These are phyloP conservation scores for Trichocladium uniseriatum DNA, from an alignment of 495 filamentous ascomycete genomes.

Conservation along the genomic window DNA sequence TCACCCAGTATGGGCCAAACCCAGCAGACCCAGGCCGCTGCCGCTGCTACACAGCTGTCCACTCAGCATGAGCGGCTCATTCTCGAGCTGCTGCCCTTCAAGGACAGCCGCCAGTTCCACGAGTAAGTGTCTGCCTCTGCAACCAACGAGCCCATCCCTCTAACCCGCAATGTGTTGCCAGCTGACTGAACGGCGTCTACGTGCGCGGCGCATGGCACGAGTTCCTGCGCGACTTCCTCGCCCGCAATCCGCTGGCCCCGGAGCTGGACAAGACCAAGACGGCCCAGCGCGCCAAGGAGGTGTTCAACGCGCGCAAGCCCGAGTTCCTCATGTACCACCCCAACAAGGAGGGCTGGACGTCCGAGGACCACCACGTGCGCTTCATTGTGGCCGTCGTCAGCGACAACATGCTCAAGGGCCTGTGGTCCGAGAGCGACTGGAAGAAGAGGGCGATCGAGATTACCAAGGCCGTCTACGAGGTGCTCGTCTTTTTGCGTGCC, in stretches of 20 bases:
- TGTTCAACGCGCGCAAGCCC: slow-evolving; percentile 16
- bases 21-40: not conserved
- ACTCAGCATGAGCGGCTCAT: slow-evolving; percentile 27
- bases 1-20: slow-evolving; percentile 13
- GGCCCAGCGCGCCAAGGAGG: slow-evolving; percentile 17
- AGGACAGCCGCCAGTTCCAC: slow-evolving; percentile 20
- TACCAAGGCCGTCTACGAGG: slow-evolving; percentile 22
- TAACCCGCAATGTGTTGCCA: not conserved
- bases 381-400: slow-evolving; percentile 23
- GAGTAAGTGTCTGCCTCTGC: slow-evolving; percentile 10
- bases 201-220: slow-evolving; percentile 26
- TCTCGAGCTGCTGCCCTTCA: slow-evolving; percentile 27
- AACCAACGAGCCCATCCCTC: not conserved
- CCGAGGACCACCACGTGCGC: slow-evolving; percentile 26
- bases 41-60: slow-evolving; percentile 1
- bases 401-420: slow-evolving; percentile 20
- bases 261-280: slow-evolving; percentile 24
- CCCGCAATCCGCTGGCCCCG: slow-evolving; percentile 6
- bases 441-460: slow-evolving; percentile 18
- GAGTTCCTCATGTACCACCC: slow-evolving; percentile 24
- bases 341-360: slow-evolving; percentile 20
- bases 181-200: slow-evolving; percentile 21
- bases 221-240: slow-evolving; percentile 22
- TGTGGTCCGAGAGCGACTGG: slow-evolving; percentile 24
- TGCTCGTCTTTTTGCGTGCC: slow-evolving; percentile 21